A percentile compares a stretch with the other conserved stretches of the same genome.
Evolutionary conservation across 306 rosid species (phyloP).

Genomic region (Mucuna pruriens): DNA sequence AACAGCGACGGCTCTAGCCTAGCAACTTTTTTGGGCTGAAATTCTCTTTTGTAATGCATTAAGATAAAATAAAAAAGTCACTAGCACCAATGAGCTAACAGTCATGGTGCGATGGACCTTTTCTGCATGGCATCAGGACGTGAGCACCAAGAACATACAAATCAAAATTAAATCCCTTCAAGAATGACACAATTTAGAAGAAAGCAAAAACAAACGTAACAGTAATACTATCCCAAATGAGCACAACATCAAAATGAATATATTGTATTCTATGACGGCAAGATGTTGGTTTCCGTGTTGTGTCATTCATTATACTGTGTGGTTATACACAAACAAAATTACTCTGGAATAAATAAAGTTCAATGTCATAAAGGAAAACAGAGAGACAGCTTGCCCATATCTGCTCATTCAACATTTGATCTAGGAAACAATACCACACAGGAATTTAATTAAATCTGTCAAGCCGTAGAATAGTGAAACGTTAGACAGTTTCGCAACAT

Average conservation of each 20-base stretch:
- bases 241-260: background rate
- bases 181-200: background rate
- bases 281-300: background rate
- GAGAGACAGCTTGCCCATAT: background rate
- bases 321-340: background rate
- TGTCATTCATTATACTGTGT: background rate
- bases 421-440: background rate
- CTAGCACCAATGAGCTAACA: background rate
- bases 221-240: background rate
- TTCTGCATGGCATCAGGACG: background rate
- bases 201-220: background rate
- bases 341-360: background rate
- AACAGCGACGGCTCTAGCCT: background rate
- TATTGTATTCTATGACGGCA: background rate
- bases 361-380: background rate
- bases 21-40: background rate
- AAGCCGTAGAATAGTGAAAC: conserved; percentile 2
- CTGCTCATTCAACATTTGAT: conserved; percentile 10
- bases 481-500: conserved; percentile 4
- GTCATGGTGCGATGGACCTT: background rate
- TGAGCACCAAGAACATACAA: background rate
- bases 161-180: background rate
- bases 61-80: background rate
- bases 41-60: background rate
- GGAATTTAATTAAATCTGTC: background rate